Evolutionary conservation across 352 stramenopile species (phyloP).

Genomic region (Saprolegnia parasitica): DNA sequence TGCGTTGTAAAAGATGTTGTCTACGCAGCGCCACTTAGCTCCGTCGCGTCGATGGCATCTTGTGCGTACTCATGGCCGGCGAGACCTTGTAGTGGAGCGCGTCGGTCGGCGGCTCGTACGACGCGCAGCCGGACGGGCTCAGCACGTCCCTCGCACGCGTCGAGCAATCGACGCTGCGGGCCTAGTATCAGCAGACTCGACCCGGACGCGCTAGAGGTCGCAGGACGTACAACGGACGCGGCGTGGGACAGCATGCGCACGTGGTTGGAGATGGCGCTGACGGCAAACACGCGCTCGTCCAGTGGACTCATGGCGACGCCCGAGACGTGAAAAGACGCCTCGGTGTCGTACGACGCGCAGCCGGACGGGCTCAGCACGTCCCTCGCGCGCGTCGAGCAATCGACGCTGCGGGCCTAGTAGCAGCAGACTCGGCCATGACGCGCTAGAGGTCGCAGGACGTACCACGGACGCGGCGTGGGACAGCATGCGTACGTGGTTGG

Average conservation of each 20-base stretch:
- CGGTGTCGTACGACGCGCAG: constrained; percentile 87
- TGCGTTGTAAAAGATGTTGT: constrained; percentile 95
- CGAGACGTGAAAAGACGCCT: constrained; percentile 89
- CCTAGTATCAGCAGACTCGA: constrained; percentile 22
- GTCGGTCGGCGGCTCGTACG: constrained; percentile 91
- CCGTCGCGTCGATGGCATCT: not conserved
- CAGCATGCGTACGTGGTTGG: constrained; percentile 86
- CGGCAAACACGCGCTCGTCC: constrained; percentile 86
- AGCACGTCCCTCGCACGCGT: constrained; percentile 81
- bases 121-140: constrained; percentile 90
- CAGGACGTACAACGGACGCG: constrained; percentile 39
- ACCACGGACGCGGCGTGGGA: constrained; percentile 58
- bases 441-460: not conserved
- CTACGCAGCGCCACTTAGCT: constrained; percentile 29
- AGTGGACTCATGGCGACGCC: constrained; percentile 70
- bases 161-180: constrained; percentile 61
- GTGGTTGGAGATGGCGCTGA: constrained; percentile 87
- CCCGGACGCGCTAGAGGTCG: not conserved
- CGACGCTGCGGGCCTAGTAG: constrained; percentile 43
- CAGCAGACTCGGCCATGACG: too few relatives aligned
- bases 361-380: constrained; percentile 88
- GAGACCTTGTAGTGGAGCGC: constrained; percentile 76
- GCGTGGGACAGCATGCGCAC: constrained; percentile 80
- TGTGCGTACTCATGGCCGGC: constrained; percentile 36
- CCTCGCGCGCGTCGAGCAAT: constrained; percentile 71